Base-by-base conservation (phyloP, 345 rosid genomes). In the Capsella bursapastoris region DNA sequence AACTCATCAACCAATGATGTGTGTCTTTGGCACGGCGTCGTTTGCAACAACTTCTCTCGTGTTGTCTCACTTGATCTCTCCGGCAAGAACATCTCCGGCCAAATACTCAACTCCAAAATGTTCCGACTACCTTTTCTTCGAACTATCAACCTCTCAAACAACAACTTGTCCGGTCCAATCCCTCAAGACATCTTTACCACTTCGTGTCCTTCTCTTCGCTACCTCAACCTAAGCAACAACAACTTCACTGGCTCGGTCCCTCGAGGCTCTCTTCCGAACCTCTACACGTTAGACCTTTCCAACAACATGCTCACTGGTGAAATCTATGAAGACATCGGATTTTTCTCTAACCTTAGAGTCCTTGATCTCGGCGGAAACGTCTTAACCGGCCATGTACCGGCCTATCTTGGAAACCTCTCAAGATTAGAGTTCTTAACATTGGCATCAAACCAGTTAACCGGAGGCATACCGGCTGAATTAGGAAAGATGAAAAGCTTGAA, bases 341-440 rank as follows among this genome's bases (percentile, higher is more conserved):
- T 63, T 11, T 84, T 93, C 79, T 77, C 80, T 0, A 61, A 82
- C 37, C 84, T 93, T 5, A 81, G 81, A 57, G 71, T 66, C 64
- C 88, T 93, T 45, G 98, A 93, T 79, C 88, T 93, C 34, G 98
- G 97, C 8, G 98, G 97, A 57, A 93, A 93, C 74, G 78, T 79
- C 72, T 76, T 93, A 66, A 68, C 71, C 11, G 97, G 98, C 6
- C 64, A 65, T 66, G 82, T 93, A 79, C 92, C 97, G 5, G 8
- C 47, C 40, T 71, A 85, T 7, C 37, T 89, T 29, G 66, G 87
- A 4, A 86, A 91, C 68, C 70, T 88, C 66, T 74, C 86, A 2
- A 68, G 63, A 53, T 76, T 93, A 78, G 74, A 85, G 71, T 77
- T 77, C 84, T 82, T 94, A 58, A 91, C 97, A 12, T 65, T 91